phyloP scores from a whole-genome alignment of 768 basidiomycete genomes.

The Strobilomyces dryophilus region DNA sequence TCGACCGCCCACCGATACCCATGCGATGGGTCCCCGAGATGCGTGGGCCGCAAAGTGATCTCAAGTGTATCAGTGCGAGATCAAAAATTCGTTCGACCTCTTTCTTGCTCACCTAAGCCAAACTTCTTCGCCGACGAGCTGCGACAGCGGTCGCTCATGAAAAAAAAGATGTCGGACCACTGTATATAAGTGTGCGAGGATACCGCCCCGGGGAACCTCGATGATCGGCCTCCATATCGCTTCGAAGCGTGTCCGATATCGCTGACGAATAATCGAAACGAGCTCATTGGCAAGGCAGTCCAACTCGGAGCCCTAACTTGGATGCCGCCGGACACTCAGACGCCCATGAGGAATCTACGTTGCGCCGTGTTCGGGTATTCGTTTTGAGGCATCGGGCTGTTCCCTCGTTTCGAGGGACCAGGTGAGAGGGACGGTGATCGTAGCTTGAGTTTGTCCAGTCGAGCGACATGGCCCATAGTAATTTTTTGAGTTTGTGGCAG shows the following conservation, averaged over 20 bases:
- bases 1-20: conserved; percentile 37
- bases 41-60: conserved; percentile 64
- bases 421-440: too few relatives aligned
- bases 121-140: conserved; percentile 58
- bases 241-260: conserved; percentile 64
- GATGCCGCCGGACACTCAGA: conserved; percentile 77
- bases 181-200: conserved; percentile 79
- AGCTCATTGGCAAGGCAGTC: background rate
- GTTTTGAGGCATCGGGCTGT: too few relatives aligned
- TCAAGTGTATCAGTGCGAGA: conserved; percentile 75
- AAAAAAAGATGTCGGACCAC: background rate
- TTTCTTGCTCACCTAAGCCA: conserved; percentile 63
- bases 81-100: conserved; percentile 84
- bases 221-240: conserved; percentile 83
- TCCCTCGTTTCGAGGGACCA: too few relatives aligned
- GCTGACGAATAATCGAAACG: conserved; percentile 29
- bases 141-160: background rate
- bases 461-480: too few relatives aligned
- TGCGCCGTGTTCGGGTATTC: too few relatives aligned
- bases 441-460: too few relatives aligned
- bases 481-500: too few relatives aligned
- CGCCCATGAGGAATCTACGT: too few relatives aligned
- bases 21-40: conserved; percentile 73
- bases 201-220: conserved; percentile 76
- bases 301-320: conserved; percentile 63